These are phyloP conservation scores for Phytophthora fragariaefolia DNA, from an alignment of 352 stramenopile genomes.

Conservation along the genomic window DNA sequence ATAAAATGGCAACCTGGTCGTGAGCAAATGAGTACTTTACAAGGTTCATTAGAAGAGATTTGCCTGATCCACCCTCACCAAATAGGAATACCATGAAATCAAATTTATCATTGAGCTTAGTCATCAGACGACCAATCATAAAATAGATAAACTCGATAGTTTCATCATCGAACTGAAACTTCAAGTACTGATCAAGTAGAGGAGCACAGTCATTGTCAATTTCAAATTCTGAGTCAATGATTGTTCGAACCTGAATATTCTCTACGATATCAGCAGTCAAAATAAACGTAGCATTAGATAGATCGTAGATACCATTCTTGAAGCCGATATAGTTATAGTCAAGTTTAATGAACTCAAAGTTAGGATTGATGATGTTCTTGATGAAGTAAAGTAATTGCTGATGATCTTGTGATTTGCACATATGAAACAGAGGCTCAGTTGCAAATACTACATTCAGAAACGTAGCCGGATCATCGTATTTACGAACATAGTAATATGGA, in stretches of 20 bases:
- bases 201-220: neutral
- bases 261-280: neutral
- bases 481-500: neutral
- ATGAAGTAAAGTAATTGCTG: slow-evolving; percentile 6
- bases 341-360: slow-evolving; percentile 3
- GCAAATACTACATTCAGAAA: slow-evolving; percentile 3
- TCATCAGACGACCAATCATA: slow-evolving; percentile 1
- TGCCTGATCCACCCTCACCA: neutral
- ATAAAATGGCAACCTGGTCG: neutral
- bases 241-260: slow-evolving; percentile 2
- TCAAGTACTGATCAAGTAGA: slow-evolving; percentile 3
- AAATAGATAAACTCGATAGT: slow-evolving; percentile 8
- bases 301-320: slow-evolving; percentile 3
- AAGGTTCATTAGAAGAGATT: slow-evolving; percentile 5
- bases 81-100: slow-evolving; percentile 5
- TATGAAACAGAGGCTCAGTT: neutral
- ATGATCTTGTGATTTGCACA: slow-evolving; percentile 2
- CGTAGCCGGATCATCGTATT: neutral
- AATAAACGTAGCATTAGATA: slow-evolving; percentile 3
- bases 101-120: slow-evolving; percentile 4
- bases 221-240: slow-evolving; percentile 1
- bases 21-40: slow-evolving; percentile 1
- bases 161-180: slow-evolving; percentile 2
- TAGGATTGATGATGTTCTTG: neutral
- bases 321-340: slow-evolving; percentile 2